Evolutionary conservation across 768 basidiomycete species (phyloP).

Genomic region (Dendrothele bispora): DNA sequence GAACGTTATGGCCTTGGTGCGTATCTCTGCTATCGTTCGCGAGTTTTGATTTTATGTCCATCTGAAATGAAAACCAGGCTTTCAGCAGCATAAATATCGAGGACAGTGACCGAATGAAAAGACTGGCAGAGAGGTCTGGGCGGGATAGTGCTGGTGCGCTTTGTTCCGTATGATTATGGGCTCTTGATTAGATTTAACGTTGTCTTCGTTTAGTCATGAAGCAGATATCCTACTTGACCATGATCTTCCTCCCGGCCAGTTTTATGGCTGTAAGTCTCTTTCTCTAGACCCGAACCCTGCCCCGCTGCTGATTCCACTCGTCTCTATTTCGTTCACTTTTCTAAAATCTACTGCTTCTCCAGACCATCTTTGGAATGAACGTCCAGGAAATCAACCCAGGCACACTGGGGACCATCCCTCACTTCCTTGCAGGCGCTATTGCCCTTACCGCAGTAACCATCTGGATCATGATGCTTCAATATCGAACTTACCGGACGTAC

Average conservation of each 20-base stretch:
- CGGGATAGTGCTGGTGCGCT: constrained; percentile 40
- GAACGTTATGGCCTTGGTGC: constrained; percentile 53
- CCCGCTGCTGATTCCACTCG: too few relatives aligned
- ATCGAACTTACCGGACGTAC: constrained; percentile 16
- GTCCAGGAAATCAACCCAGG: constrained; percentile 37
- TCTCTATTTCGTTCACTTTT: neutral
- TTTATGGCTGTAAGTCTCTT: constrained; percentile 40
- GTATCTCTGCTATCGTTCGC: neutral
- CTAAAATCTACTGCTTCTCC: neutral
- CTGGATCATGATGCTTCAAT: constrained; percentile 48
- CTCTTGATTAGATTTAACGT: too few relatives aligned
- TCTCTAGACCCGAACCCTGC: neutral
- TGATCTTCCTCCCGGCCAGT: constrained; percentile 60
- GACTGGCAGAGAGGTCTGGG: constrained; percentile 39
- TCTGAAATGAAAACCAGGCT: constrained; percentile 26
- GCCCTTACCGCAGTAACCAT: constrained; percentile 42
- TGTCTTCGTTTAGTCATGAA: constrained; percentile 37
- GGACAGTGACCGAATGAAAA: constrained; percentile 42
- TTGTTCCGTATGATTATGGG: neutral
- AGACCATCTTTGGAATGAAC: constrained; percentile 62
- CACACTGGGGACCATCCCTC: constrained; percentile 30
- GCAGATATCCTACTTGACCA: constrained; percentile 57
- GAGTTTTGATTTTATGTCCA: neutral
- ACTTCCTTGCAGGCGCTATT: constrained; percentile 39
- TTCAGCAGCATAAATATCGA: constrained; percentile 50